A percentile compares a stretch with the other conserved stretches of the same genome.
Evolutionary conservation across 768 basidiomycete species (phyloP).

Genomic region (Auricularia sp.): DNA sequence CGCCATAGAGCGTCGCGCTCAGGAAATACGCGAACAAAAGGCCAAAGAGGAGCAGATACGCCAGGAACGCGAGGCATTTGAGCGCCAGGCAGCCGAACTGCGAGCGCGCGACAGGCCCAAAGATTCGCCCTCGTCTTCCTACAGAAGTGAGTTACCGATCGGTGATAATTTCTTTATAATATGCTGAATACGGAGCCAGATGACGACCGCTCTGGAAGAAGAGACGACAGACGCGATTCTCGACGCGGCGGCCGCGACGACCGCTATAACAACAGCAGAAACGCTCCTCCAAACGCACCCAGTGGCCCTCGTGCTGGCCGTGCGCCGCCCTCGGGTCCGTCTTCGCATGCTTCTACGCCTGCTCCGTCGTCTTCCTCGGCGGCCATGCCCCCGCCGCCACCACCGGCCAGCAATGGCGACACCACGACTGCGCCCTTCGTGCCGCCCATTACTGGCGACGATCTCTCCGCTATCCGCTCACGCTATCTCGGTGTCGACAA

Average conservation of each 20-base stretch:
- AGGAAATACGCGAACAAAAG: conserved; percentile 69
- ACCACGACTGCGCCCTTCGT: conserved; percentile 32
- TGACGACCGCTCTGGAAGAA: conserved; percentile 32
- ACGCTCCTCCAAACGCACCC: conserved; percentile 45
- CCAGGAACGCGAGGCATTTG: conserved; percentile 59
- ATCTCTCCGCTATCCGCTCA: conserved; percentile 75
- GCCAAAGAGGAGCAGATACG: conserved; percentile 52
- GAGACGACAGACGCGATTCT: conserved; percentile 34
- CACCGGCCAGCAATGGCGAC: conserved; percentile 22
- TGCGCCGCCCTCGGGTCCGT: conserved; percentile 24
- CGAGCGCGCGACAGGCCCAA: conserved; percentile 32
- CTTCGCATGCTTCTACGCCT: conserved; percentile 21
- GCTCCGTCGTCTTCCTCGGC: conserved; percentile 24
- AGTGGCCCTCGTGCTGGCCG: conserved; percentile 75
- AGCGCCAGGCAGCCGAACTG: conserved; percentile 63
- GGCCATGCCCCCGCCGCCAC: conserved; percentile 28
- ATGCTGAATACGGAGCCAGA: conserved; percentile 17
- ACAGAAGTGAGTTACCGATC: background rate
- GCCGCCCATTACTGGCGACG: conserved; percentile 69
- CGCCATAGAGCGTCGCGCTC: conserved; percentile 77
- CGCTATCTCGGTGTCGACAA: conserved; percentile 91
- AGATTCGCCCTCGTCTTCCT: conserved; percentile 5
- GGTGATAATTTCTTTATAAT: too few species aligned
- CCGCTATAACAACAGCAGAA: conserved; percentile 27
- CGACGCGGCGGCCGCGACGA: conserved; percentile 23